Base-by-base conservation (phyloP, 106 monocot species). In the Narthecium ossifragum region DNA sequence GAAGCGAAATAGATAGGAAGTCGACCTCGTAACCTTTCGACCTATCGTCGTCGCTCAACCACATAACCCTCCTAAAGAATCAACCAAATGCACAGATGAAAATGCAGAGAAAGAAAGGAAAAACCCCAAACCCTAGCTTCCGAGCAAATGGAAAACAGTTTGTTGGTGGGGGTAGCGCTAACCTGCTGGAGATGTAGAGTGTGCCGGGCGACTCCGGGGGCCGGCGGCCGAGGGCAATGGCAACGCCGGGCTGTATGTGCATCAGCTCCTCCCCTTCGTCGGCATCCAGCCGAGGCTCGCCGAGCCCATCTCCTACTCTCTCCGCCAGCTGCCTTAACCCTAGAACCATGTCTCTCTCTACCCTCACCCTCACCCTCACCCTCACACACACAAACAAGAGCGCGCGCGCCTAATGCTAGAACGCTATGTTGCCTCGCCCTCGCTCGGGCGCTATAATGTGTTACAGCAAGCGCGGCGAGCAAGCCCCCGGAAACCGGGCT, bases 11-110 rank as follows among this genome's bases (percentile, higher is more conserved):
- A 20, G 80, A 75, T 31, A 90, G 20, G 68, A 96, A 96, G 73
- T 86, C 94, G 34, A 96, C 90, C 34, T 80, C 76, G 49, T 90
- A 96, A 5, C 90, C 84, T 53, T 79, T 90, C 14, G 55, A 51
- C 32, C 47, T 68, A 2, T 90, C 84, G 28, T 57, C 30, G 40
- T 96, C 86, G 59, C 90, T 86, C 71, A 90, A 33, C 94, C 94
- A 96, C 28, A 90, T 67, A 63, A 90, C 86, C 50, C 81, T 78
- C 83, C 94, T 96, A 21, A 32, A 31, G 27, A 30, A 9, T 43
- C 51, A 13, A 55, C 25, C 1, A 0, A 26, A 21, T 14, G 25
- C 1, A 31, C 2, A 17, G 32, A 8, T 27, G 28, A n/a, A 27
- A 26, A 2, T 15, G 5, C 1, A 9, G 22, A 68, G 55, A 45